Evolutionary conservation across 768 basidiomycete genomes (phyloP), one percentile per base, ranked within the genome.

Genomic region (Gymnopilus junonius): DNA sequence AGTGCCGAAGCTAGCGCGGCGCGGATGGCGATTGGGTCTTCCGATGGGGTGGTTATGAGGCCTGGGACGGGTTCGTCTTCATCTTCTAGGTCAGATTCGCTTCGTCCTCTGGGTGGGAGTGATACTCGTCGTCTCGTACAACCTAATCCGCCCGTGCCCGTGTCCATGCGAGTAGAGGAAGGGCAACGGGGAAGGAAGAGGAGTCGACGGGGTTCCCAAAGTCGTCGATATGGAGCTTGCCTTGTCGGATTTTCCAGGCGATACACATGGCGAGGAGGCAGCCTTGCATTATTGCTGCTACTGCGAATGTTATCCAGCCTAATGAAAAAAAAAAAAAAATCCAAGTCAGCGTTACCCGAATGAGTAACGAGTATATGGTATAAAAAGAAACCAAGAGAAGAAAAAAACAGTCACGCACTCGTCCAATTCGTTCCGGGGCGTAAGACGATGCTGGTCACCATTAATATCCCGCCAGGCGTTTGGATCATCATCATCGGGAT

Each of bases 401-500:
- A 37, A 39, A 29, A 29, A 35, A 10, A 42, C 17, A 17, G 85
- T 54, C 68, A 92, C 91, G 92, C 4, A 92, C 91, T 93, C 4
- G 92, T 93, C 92, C 92, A 94, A 70, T 94, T 88, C 0, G 92
- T 93, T 0, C 90, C 90, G 1, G 91, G 90, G 59, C 92, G 79
- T 25, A 93, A 76, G 7, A 90, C 92, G 60, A 95, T 92, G 65
- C 89, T 92, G 4, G 89, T 65, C 6, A 93, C 91, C 90, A 98
- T 96, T n/a, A 93, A 72, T 3, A 93, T 79, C 1, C 92, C 90
- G 3, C 95, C 96, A 3, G 95, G 95, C 12, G 87, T 94, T 76
- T 99, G 97, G 15, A 99, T 93, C 51, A 87, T 77, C 97, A 99
- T 98, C 88, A 94, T 98, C 1, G 92, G 91, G 60, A 99, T 92